Conservation (phyloP, 2,329 filamentous ascomycete genomes). For the Scytalidium sp. region DNA sequence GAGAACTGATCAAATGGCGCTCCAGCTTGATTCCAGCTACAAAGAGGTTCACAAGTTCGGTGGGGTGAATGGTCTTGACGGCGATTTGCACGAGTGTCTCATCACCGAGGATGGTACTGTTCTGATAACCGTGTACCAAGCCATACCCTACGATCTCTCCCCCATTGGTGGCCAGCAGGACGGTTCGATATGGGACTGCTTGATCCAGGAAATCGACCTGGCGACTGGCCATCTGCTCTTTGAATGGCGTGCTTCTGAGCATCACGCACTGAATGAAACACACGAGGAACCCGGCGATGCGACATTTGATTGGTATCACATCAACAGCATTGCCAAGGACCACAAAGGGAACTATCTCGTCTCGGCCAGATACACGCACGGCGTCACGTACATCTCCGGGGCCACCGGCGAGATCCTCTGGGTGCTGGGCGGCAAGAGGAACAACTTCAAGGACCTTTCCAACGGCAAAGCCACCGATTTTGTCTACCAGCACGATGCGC, state of each 20-base stretch:
- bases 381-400: constrained; percentile 42
- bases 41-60: constrained; percentile 33
- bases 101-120: constrained; percentile 39
- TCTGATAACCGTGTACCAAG: constrained; percentile 36
- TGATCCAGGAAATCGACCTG: constrained; percentile 46
- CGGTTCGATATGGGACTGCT: constrained; percentile 39
- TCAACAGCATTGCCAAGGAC: constrained; percentile 34
- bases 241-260: constrained; percentile 37
- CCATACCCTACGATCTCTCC: constrained; percentile 34
- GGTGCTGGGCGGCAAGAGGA: constrained; percentile 40
- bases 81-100: constrained; percentile 41
- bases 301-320: constrained; percentile 9
- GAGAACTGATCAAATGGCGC: not conserved
- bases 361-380: constrained; percentile 39
- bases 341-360: constrained; percentile 40
- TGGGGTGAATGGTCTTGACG: constrained; percentile 33
- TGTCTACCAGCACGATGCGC: constrained; percentile 45
- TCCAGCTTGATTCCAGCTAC: constrained; percentile 22
- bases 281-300: not conserved
- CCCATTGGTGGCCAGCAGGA: constrained; percentile 28
- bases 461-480: constrained; percentile 39
- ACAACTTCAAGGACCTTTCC: constrained; percentile 30
- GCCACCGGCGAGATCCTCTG: constrained; percentile 42
- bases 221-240: constrained; percentile 44
- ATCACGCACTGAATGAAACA: not conserved